Conservation (phyloP, 352 stramenopile species). For the Pythium dissotocum region DNA sequence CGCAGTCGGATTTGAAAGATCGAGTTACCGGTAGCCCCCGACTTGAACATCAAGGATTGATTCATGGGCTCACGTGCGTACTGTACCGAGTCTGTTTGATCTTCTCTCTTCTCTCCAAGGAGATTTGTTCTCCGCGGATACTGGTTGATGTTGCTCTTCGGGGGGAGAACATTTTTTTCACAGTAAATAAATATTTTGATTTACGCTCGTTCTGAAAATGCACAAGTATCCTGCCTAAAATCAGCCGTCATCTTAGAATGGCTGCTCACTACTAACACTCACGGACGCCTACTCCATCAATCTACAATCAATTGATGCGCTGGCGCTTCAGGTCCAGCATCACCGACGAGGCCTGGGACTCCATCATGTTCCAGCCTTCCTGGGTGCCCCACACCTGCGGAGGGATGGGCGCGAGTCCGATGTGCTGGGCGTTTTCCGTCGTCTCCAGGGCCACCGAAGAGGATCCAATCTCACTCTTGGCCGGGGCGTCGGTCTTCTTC, state of each 20-base stretch:
- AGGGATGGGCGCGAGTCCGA: slow-evolving; percentile 5
- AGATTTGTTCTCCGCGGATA: too few relatives aligned
- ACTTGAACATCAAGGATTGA: too few relatives aligned
- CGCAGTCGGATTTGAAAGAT: too few relatives aligned
- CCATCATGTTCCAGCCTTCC: slow-evolving; percentile 34
- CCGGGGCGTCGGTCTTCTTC: slow-evolving; percentile 34
- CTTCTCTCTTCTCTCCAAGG: too few relatives aligned
- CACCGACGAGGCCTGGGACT: slow-evolving; percentile 37
- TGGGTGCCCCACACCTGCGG: slow-evolving; percentile 23
- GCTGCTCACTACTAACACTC: slow-evolving; percentile 10
- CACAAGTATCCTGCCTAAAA: slow-evolving; percentile 22
- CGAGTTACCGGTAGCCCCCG: too few relatives aligned
- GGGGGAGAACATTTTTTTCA: background rate
- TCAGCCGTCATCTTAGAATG: background rate
- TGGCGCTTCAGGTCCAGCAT: slow-evolving; percentile 43
- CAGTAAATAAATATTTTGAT: slow-evolving; percentile 23
- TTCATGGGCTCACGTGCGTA: too few relatives aligned
- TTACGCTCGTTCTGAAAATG: slow-evolving; percentile 19
- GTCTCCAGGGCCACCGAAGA: slow-evolving; percentile 16
- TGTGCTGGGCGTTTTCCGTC: slow-evolving; percentile 4
- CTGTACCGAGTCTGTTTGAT: too few relatives aligned
- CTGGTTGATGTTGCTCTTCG: too few relatives aligned
- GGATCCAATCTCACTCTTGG: slow-evolving; percentile 17
- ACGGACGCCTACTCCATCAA: slow-evolving; percentile 13
- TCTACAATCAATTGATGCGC: slow-evolving; percentile 35